Evolutionary conservation across 176 grass and related monocot genomes (phyloP).

Genomic region (Ampelocalamus luodianensis): DNA sequence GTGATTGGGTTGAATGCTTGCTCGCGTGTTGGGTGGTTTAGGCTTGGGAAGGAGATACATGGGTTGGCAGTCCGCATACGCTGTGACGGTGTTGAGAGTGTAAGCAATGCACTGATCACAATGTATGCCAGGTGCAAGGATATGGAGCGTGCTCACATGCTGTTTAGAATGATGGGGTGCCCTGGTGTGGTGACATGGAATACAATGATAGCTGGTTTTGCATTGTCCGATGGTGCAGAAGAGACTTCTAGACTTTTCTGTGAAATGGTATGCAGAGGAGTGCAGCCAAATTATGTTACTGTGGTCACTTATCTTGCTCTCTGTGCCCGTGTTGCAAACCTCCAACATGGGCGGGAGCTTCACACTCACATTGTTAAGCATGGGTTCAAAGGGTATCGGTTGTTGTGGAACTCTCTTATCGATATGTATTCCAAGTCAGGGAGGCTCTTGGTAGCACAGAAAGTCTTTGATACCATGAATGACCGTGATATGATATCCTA

Average conservation of each 20-base stretch:
- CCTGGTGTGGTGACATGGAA: constrained; percentile 73
- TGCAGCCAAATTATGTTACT: constrained; percentile 73
- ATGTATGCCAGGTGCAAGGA: constrained; percentile 72
- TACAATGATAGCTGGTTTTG: constrained; percentile 58
- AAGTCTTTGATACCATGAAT: constrained; percentile 64
- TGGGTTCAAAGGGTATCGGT: constrained; percentile 51
- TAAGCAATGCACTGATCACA: constrained; percentile 60
- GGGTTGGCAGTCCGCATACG: constrained; percentile 46
- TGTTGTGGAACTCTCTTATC: constrained; percentile 72
- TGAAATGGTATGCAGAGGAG: constrained; percentile 52
- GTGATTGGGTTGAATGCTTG: constrained; percentile 65
- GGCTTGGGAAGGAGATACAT: constrained; percentile 64
- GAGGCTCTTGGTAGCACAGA: constrained; percentile 50
- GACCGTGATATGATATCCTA: constrained; percentile 64
- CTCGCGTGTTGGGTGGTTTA: constrained; percentile 48
- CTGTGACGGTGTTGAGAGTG: constrained; percentile 42
- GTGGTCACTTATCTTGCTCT: constrained; percentile 71
- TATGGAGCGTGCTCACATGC: constrained; percentile 41
- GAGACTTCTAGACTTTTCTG: constrained; percentile 52
- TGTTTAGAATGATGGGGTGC: constrained; percentile 45
- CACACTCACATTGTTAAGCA: constrained; percentile 68
- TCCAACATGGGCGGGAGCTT: constrained; percentile 68
- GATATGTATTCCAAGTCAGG: constrained; percentile 78
- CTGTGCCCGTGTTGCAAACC: constrained; percentile 64
- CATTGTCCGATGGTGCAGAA: constrained; percentile 52